These are phyloP conservation scores for Kwoniella dendrophila DNA, from an alignment of 768 basidiomycete genomes.

Conservation along the genomic window DNA sequence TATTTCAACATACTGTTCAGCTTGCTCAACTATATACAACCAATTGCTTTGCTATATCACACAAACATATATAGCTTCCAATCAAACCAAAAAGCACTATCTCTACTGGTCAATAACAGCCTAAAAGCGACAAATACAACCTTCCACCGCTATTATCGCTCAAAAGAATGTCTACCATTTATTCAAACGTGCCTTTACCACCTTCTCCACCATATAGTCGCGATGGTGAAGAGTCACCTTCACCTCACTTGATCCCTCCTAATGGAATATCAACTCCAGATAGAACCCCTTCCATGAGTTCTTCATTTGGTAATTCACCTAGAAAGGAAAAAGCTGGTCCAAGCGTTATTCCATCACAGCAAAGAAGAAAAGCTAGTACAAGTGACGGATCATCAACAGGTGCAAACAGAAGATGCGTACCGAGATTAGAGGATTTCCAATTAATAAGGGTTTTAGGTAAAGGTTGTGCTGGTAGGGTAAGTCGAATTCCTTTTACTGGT, in stretches of 20 bases:
- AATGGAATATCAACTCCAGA: conserved; percentile 7
- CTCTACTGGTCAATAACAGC: too few relatives aligned
- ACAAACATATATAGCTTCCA: too few relatives aligned
- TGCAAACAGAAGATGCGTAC: neutral
- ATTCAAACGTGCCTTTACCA: neutral
- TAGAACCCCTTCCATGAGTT: conserved; percentile 8
- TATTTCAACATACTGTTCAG: too few relatives aligned
- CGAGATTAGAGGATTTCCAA: conserved; percentile 80
- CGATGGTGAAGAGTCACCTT: neutral
- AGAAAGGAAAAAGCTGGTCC: neutral
- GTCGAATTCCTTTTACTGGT: conserved; percentile 14
- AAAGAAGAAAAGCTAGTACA: conserved; percentile 7
- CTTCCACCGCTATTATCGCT: neutral
- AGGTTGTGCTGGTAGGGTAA: conserved; percentile 94
- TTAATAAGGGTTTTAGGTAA: conserved; percentile 96
- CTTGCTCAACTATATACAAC: too few relatives aligned
- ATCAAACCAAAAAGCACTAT: too few relatives aligned
- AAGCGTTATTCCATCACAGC: neutral
- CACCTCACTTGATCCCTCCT: conserved; percentile 1
- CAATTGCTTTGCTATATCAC: too few relatives aligned
- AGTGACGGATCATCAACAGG: conserved; percentile 5
- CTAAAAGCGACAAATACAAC: neutral
- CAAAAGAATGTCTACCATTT: neutral
- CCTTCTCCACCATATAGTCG: conserved; percentile 19
- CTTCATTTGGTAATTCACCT: conserved; percentile 12